Conservation (phyloP, 192 early-diverging fungal genomes). For the Allomyces arbusculus region DNA sequence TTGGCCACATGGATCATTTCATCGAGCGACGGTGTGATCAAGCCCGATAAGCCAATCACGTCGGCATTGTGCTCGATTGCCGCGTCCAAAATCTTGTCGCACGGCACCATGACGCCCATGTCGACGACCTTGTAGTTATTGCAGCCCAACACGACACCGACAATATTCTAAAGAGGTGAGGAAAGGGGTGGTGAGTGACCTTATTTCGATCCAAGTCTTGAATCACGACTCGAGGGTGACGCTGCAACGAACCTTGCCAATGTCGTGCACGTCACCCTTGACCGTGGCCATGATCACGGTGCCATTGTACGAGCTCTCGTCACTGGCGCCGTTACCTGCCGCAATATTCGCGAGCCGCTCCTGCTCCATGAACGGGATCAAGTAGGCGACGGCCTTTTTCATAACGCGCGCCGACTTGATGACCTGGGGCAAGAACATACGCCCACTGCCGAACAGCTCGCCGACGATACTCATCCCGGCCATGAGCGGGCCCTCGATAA, state of each 20-base stretch:
- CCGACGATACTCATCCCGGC: constrained; percentile 82
- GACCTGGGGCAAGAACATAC: constrained; percentile 97
- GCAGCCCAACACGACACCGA: constrained; percentile 87
- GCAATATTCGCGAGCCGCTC: constrained; percentile 59
- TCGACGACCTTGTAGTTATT: constrained; percentile 93
- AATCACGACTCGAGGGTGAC: no score
- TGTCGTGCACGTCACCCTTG: constrained; percentile 95
- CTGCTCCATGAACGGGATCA: constrained; percentile 83
- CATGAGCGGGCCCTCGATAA: constrained; percentile 95
- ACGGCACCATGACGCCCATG: constrained; percentile 86
- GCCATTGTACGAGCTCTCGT: constrained; percentile 63
- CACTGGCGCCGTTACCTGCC: constrained; percentile 11
- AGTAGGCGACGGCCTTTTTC: constrained; percentile 92
- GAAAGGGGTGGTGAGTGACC: no score
- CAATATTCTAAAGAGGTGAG: constrained; percentile 52
- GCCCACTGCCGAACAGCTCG: constrained; percentile 63
- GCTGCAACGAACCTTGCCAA: constrained; percentile 34
- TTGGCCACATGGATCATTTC: constrained; percentile 94
- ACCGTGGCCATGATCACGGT: constrained; percentile 85
- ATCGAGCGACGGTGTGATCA: constrained; percentile 88
- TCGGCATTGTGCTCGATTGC: constrained; percentile 79
- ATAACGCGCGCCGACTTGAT: constrained; percentile 92
- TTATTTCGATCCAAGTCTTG: no score
- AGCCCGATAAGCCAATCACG: constrained; percentile 76
- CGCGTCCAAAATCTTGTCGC: constrained; percentile 74